phyloP scores from a whole-genome alignment of 2,329 filamentous ascomycete species.

The Sarocladium kiliense region DNA sequence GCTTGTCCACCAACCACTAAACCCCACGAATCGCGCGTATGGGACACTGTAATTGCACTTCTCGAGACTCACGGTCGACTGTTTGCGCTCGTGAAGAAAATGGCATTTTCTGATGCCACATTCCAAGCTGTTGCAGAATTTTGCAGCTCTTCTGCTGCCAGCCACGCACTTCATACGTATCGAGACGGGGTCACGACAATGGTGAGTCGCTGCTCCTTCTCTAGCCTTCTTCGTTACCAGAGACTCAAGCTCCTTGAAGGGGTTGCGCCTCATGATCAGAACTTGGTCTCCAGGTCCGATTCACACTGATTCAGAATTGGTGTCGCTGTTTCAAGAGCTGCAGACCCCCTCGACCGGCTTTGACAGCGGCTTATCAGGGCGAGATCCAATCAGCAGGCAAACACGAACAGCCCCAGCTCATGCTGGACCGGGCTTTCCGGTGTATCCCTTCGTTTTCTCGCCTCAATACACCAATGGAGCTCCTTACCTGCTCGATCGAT shows the following conservation, averaged over 20 bases:
- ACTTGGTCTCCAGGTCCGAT: neutral
- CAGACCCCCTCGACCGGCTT: neutral
- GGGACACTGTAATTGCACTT: conserved; percentile 22
- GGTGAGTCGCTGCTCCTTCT: conserved; percentile 17
- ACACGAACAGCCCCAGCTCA: neutral
- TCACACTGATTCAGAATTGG: neutral
- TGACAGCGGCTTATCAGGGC: neutral
- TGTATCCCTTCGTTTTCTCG: conserved; percentile 30
- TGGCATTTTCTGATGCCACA: conserved; percentile 34
- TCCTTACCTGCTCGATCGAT: conserved; percentile 24
- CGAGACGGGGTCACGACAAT: conserved; percentile 17
- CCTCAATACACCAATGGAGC: conserved; percentile 21
- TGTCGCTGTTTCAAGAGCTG: neutral
- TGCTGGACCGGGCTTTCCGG: conserved; percentile 11
- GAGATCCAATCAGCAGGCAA: neutral
- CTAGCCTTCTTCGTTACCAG: too few species aligned
- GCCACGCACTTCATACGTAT: conserved; percentile 33
- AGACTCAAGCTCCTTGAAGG: neutral
- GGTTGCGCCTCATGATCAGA: neutral
- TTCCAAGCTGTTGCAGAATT: conserved; percentile 49
- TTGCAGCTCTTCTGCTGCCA: conserved; percentile 40
- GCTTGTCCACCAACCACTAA: conserved; percentile 14
- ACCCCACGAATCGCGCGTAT: conserved; percentile 27
- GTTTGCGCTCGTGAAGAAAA: conserved; percentile 43
- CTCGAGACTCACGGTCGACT: conserved; percentile 45